Evolutionary conservation across 345 rosid species (phyloP).

Genomic region (Syzygium grande): DNA sequence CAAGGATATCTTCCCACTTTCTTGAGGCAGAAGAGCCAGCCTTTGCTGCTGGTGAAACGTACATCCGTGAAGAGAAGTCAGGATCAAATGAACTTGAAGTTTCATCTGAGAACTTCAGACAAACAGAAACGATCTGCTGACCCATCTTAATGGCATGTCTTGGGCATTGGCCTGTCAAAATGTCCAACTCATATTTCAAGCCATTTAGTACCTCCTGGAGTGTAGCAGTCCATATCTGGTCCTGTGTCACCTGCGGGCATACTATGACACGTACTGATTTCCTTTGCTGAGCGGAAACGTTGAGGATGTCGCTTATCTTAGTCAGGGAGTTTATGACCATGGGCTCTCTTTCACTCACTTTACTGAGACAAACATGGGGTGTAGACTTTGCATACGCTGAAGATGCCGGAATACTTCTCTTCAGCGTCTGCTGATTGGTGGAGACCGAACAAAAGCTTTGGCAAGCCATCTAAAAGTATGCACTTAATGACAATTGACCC

Average conservation of each 20-base stretch:
- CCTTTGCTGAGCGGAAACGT: conserved; percentile 59
- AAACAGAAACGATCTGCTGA: conserved; percentile 51
- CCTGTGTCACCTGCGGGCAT: conserved; percentile 65
- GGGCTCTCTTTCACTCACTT: conserved; percentile 35
- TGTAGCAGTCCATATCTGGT: conserved; percentile 57
- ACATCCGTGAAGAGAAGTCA: conserved; percentile 60
- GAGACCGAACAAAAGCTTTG: conserved; percentile 48
- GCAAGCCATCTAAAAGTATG: conserved; percentile 38
- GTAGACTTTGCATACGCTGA: conserved; percentile 1
- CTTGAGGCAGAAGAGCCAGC: conserved; percentile 12
- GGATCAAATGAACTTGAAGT: conserved; percentile 19
- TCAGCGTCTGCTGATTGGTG: conserved; percentile 37
- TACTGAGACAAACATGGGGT: conserved; percentile 21
- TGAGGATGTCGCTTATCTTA: conserved; percentile 41
- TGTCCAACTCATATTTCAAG: conserved; percentile 42
- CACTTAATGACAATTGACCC: conserved; percentile 37
- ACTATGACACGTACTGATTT: conserved; percentile 38
- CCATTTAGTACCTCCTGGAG: conserved; percentile 44
- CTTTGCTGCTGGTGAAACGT: conserved; percentile 29
- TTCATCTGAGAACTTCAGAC: conserved; percentile 48
- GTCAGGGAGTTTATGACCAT: conserved; percentile 44
- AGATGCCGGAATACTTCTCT: conserved; percentile 5
- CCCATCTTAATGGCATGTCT: conserved; percentile 36
- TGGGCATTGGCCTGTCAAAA: conserved; percentile 15
- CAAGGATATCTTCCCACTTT: conserved; percentile 76